Percentiles rank a stretch among this genome's conserved stretches.
Evolutionary conservation across 176 grass and related monocot species (phyloP).

Genomic region (Tillandsia leiboldiana): DNA sequence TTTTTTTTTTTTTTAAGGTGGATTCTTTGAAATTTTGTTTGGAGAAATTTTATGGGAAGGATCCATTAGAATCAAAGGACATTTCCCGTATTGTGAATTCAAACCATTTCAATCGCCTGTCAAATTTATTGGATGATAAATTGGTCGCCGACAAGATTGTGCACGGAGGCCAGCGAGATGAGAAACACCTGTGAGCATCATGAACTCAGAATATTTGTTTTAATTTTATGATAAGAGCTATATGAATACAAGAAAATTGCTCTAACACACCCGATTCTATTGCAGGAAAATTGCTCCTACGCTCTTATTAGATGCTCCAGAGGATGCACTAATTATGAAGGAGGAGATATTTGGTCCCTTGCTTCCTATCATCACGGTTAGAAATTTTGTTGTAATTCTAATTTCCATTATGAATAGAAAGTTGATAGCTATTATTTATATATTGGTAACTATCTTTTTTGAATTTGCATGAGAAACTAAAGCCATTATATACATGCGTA

Average conservation of each 20-base stretch:
- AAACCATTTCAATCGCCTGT: conserved; percentile 52
- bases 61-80: conserved; percentile 60
- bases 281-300: conserved; percentile 78
- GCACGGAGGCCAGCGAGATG: conserved; percentile 48
- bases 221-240: background rate
- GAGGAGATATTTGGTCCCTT: conserved; percentile 75
- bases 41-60: conserved; percentile 67
- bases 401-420: background rate
- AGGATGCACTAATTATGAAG: conserved; percentile 57
- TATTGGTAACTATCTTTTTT: background rate
- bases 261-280: background rate
- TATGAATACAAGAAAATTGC: background rate
- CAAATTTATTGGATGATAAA: conserved; percentile 54
- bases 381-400: conserved; percentile 11
- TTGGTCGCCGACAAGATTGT: conserved; percentile 58
- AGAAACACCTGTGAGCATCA: conserved; percentile 53
- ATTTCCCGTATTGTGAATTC: conserved; percentile 77
- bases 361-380: conserved; percentile 78
- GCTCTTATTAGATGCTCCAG: conserved; percentile 59
- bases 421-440: background rate
- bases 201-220: background rate
- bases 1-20: conserved; percentile 31
- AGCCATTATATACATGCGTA: no score
- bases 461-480: background rate
- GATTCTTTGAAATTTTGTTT: conserved; percentile 54